Evolutionary conservation across 2,329 filamentous ascomycete species (phyloP), one percentile per base, ranked within the genome.

Genomic region (Rachicladosporium sp.): DNA sequence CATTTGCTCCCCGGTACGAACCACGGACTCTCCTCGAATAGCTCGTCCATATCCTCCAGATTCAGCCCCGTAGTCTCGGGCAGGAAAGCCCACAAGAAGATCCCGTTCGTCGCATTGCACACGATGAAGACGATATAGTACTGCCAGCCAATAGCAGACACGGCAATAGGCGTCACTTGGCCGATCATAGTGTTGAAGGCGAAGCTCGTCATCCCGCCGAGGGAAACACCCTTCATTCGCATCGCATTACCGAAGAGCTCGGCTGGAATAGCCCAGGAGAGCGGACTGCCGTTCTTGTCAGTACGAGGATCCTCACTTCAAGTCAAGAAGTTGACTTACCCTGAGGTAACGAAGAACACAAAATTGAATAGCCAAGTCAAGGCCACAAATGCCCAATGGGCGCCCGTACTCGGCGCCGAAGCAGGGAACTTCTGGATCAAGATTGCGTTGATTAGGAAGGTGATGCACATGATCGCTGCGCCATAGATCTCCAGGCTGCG

Each of bases 31-130:
- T 51, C 45, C 2, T 45, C 40, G 42, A 54, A 54, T 23, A 54
- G 40, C 36, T 51, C 46, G 32, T 51, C 36, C 43, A 47, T 47
- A n/a, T 50, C 49, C 33, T 55, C 53, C n/a, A 56, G 38, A 23
- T 43, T 43, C 4, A 47, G 39, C 10, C 78, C 78, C 63, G 83
- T 83, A 4, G 80, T 84, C 61, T 85, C 80, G 0, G 80, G 80
- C 19, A 80, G 68, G 45, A 78, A 71, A 60, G 78, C 74, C 66
- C 69, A 81, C 39, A 78, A 74, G 48, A 52, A 54, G 3, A 54
- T 11, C 2, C 50, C 52, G 35, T 53, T 54, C 3, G 42, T 49
- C 11, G 50, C 11, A 35, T 53, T 53, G 40, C 51, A 53, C 10
- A 55, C 43, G 15, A 53, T 43, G 39, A 54, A 55, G 2, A 55